Evolutionary conservation across 2,329 filamentous ascomycete genomes (phyloP).

Genomic region (Colletotrichum godetiae): DNA sequence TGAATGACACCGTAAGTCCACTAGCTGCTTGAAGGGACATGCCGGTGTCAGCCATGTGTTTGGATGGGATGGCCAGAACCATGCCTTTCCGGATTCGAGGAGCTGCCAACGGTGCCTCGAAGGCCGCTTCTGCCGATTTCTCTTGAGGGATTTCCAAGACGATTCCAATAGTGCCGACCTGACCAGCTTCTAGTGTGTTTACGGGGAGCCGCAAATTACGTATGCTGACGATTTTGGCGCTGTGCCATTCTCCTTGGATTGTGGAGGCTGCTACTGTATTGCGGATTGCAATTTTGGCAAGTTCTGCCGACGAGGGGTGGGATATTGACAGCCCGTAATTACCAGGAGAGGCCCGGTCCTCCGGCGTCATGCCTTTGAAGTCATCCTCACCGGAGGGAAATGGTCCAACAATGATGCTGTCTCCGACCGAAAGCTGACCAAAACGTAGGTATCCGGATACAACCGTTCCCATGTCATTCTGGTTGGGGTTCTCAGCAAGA

Average conservation of each 20-base stretch:
- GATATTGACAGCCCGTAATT: constrained; percentile 63
- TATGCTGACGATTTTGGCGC: constrained; percentile 84
- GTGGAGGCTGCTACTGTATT: constrained; percentile 63
- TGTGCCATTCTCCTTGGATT: constrained; percentile 79
- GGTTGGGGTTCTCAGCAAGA: constrained; percentile 47
- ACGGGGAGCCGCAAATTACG: constrained; percentile 90
- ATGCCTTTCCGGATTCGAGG: constrained; percentile 80
- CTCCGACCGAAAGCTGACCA: constrained; percentile 81
- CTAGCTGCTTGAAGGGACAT: constrained; percentile 73
- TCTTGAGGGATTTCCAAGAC: constrained; percentile 62
- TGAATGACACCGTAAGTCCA: constrained; percentile 78
- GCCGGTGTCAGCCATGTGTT: constrained; percentile 66
- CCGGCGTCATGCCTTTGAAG: constrained; percentile 50
- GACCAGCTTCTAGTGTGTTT: constrained; percentile 77
- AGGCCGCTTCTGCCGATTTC: constrained; percentile 43
- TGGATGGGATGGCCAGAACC: constrained; percentile 76
- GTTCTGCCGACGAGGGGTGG: constrained; percentile 64
- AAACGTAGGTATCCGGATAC: constrained; percentile 87
- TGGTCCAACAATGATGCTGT: constrained; percentile 83
- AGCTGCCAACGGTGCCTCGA: constrained; percentile 42
- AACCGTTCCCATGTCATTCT: constrained; percentile 72
- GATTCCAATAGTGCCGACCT: constrained; percentile 91
- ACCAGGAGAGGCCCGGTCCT: constrained; percentile 59
- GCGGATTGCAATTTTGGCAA: constrained; percentile 63
- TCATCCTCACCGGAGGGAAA: constrained; percentile 71